A percentile compares a stretch with the other conserved stretches of the same genome.
These are phyloP conservation scores for Tetrahymena thermophila DNA, from an alignment of 73 alveolate species.

Conservation along the genomic window DNA sequence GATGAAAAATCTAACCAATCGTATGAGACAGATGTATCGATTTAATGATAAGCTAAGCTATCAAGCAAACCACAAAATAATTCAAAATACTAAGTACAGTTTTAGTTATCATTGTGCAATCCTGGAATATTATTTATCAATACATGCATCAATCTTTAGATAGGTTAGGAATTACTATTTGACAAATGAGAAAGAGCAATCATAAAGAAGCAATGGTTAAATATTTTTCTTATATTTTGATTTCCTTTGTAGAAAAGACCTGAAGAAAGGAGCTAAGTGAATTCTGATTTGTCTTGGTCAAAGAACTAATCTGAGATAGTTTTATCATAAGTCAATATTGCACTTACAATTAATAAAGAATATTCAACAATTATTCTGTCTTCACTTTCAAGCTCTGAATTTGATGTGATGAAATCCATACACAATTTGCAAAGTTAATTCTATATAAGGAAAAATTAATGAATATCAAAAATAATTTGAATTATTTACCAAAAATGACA, in stretches of 20 bases:
- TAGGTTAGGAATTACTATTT: constrained; percentile 4
- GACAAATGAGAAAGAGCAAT: constrained; percentile 10
- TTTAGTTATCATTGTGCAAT: constrained; percentile 6
- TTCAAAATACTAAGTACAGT: constrained; percentile 44
- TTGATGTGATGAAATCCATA: constrained; percentile 6
- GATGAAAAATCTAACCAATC: constrained; percentile 24
- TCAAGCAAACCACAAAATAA: constrained; percentile 41
- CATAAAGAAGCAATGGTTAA: constrained; percentile 19
- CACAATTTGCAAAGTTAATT: background rate
- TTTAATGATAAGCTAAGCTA: constrained; percentile 8
- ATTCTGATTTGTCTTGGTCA: background rate
- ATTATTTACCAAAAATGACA: constrained; percentile 10
- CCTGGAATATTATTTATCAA: constrained; percentile 7
- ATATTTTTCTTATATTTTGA: constrained; percentile 11
- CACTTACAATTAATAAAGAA: constrained; percentile 19
- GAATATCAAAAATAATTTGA: background rate
- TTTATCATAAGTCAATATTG: constrained; percentile 16
- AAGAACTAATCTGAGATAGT: background rate
- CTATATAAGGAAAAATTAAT: background rate
- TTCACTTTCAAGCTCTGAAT: constrained; percentile 39
- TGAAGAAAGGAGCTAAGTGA: constrained; percentile 5
- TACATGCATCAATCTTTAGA: constrained; percentile 3
- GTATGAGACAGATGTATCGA: constrained; percentile 8
- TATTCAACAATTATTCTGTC: constrained; percentile 50
- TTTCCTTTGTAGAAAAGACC: constrained; percentile 33